Percentiles rank a stretch among this genome's conserved stretches.
These are phyloP conservation scores for Turritis glabra DNA, from an alignment of 345 rosid species.

Conservation along the genomic window DNA sequence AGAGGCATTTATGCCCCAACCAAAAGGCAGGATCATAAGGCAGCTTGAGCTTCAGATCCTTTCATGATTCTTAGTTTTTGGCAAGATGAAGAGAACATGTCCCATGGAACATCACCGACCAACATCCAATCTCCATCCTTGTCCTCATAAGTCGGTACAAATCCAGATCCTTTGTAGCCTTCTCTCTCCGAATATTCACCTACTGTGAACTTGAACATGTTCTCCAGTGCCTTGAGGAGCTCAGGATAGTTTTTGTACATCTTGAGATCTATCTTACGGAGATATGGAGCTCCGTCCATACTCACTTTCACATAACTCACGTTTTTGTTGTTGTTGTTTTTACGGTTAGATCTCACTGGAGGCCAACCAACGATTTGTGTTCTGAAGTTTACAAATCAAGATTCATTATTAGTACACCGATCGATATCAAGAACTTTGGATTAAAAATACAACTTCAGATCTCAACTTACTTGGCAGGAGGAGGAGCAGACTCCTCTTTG, in stretches of 20 bases:
- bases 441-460: slow-evolving; percentile 13
- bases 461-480: slow-evolving; percentile 66
- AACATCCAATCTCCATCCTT: slow-evolving; percentile 93
- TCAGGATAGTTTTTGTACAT: slow-evolving; percentile 56
- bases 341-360: slow-evolving; percentile 56
- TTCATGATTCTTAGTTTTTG: slow-evolving; percentile 87
- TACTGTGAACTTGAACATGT: slow-evolving; percentile 71
- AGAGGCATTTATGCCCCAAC: neutral
- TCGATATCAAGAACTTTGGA: neutral
- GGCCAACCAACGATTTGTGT: slow-evolving; percentile 84
- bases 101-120: slow-evolving; percentile 88
- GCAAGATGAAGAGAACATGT: slow-evolving; percentile 83
- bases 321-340: slow-evolving; percentile 25
- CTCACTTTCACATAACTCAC: slow-evolving; percentile 82
- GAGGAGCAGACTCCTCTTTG: slow-evolving; percentile 32
- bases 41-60: slow-evolving; percentile 55
- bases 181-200: slow-evolving; percentile 68
- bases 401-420: slow-evolving; percentile 16
- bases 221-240: slow-evolving; percentile 61
- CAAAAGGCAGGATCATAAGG: slow-evolving; percentile 10
- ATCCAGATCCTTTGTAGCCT: slow-evolving; percentile 75
- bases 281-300: slow-evolving; percentile 89
- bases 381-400: slow-evolving; percentile 38
- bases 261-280: slow-evolving; percentile 74
- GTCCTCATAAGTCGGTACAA: slow-evolving; percentile 76